These are phyloP conservation scores for Solanum pinnatisectum DNA, from an alignment of 257 asterid species.

Conservation along the genomic window DNA sequence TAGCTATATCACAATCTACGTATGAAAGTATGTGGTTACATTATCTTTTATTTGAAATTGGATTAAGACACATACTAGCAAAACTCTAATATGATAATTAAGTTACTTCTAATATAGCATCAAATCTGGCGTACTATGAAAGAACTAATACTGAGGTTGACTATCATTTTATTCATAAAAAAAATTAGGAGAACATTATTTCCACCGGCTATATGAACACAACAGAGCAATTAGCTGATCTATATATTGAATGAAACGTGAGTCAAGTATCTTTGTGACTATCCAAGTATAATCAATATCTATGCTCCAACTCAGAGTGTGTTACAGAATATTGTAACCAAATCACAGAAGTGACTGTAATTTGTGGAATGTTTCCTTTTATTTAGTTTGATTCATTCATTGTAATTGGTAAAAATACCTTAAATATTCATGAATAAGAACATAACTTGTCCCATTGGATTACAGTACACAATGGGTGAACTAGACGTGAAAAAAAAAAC, in stretches of 20 bases:
- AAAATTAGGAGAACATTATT: background rate
- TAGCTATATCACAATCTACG: background rate
- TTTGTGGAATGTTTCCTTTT: background rate
- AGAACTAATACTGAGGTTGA: background rate
- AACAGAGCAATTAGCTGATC: background rate
- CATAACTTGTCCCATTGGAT: background rate
- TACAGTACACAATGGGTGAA: background rate
- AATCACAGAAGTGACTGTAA: background rate
- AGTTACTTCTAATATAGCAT: background rate
- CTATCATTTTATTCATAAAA: background rate
- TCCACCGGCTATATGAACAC: background rate
- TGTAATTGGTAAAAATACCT: background rate
- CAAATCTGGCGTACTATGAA: too few species aligned
- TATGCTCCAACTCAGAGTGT: background rate
- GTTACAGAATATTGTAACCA: background rate
- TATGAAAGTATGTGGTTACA: background rate
- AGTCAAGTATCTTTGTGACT: background rate
- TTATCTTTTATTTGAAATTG: background rate
- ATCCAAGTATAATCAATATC: background rate
- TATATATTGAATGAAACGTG: background rate
- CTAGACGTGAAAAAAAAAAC: background rate
- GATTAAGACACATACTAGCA: background rate
- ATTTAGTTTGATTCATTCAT: background rate
- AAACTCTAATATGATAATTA: background rate
- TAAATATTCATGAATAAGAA: background rate